Evolutionary conservation across 305 asterid genomes (phyloP).

Genomic region (Rubia occidens): DNA sequence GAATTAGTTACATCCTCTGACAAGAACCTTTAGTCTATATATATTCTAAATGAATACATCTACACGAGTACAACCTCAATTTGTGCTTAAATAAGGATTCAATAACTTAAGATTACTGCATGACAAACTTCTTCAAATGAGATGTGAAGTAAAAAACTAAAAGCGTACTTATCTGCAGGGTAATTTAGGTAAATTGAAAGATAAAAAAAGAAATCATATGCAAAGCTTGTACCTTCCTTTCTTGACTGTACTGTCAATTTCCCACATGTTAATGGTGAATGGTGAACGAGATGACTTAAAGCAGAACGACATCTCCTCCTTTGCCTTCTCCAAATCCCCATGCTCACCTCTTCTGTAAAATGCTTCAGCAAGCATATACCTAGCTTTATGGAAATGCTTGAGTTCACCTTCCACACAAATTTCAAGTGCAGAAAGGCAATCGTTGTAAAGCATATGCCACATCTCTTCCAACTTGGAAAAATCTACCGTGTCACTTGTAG

Average conservation of each 20-base stretch:
- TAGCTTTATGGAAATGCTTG: conserved; percentile 95
- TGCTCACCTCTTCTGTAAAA: conserved; percentile 57
- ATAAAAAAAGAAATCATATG: conserved; percentile 13
- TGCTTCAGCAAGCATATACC: conserved; percentile 95
- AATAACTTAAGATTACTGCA: background rate
- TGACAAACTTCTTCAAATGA: background rate
- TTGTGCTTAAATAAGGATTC: background rate
- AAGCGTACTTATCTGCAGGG: background rate
- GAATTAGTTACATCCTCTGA: background rate
- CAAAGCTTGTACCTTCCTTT: conserved; percentile 63
- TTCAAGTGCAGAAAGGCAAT: conserved; percentile 90
- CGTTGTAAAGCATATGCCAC: conserved; percentile 77
- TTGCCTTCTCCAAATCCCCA: conserved; percentile 91
- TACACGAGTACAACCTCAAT: background rate
- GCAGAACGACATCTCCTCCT: conserved; percentile 96
- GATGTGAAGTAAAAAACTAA: background rate
- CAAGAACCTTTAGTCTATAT: background rate
- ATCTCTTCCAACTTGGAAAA: conserved; percentile 39
- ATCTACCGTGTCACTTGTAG: conserved; percentile 22
- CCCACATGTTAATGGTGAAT: conserved; percentile 98
- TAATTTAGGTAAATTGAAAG: background rate
- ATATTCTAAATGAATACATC: background rate
- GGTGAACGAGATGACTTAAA: conserved; percentile 90
- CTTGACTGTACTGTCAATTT: conserved; percentile 93
- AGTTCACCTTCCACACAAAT: conserved; percentile 97